Base-by-base conservation (phyloP, 1,139 yeast genomes). In the Candida tetrigidarum region DNA sequence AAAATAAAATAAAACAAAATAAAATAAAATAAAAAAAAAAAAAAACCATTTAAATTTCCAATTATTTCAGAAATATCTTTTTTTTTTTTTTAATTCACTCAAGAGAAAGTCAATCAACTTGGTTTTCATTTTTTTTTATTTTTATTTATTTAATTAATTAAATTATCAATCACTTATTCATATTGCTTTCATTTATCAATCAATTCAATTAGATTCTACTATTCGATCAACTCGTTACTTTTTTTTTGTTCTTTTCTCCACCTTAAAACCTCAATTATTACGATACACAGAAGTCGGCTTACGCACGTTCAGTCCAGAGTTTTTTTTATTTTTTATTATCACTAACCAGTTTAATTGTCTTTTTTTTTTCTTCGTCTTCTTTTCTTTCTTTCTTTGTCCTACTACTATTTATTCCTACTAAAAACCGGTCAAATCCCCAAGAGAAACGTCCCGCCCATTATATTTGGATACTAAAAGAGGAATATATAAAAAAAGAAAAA, bases 41-140 rank as follows among this genome's bases (percentile, higher is more conserved):
- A 16, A 30, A 15, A 30, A n/a, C n/a, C n/a, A 30, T 30, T 16
- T 16, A 30, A 30, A 30, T 30, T 30, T 30, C 34, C 34, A 30
- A 18, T 16, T 16, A 30, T 30, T 30, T 30, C 34, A 30, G 15
- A 16, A 30, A 30, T 16, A 30, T 30, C 20, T 30, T 30, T 18
- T 30, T 30, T 18, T 30, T 28, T 28, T 14, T 14, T 15, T 28
- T 14, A 7, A 22, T 22, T 26, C 11, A 26, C 5, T n/a, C 12
- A 26, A 26, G n/a, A n/a, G n/a, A n/a, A n/a, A n/a, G n/a, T n/a
- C n/a, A n/a, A n/a, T n/a, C n/a, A n/a, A n/a, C n/a, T n/a, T n/a
- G n/a, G n/a, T n/a, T n/a, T n/a, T n/a, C n/a, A n/a, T 25, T 25
- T 11, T 10, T 15, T 28, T 14, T 15, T 30, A 15, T 9, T 16